A percentile compares a stretch with the other conserved stretches of the same genome.
phyloP scores from a whole-genome alignment of 2,329 filamentous ascomycete species.

The Daldinia sp. region DNA sequence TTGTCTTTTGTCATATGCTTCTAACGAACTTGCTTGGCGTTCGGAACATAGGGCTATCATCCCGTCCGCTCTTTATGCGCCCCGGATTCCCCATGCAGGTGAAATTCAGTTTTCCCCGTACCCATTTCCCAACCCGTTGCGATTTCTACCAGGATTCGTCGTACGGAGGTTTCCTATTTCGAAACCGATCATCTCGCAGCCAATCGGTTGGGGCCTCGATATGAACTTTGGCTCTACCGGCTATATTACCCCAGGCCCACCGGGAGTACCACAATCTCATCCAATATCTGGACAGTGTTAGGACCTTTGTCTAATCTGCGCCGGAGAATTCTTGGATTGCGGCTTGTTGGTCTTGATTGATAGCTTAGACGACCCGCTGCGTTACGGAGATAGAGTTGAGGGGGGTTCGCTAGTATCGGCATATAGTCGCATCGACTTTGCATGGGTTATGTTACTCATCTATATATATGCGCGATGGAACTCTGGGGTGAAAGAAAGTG shows the following conservation, averaged over 20 bases:
- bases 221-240: constrained; percentile 42
- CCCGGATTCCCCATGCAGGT: constrained; percentile 36
- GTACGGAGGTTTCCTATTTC: constrained; percentile 24
- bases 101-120: constrained; percentile 33
- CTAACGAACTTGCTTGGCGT: constrained; percentile 29
- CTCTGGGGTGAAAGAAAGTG: constrained; percentile 8
- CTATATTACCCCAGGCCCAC: constrained; percentile 43
- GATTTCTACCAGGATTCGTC: constrained; percentile 7
- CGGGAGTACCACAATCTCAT: constrained; percentile 22
- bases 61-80: constrained; percentile 33
- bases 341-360: constrained; percentile 12
- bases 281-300: constrained; percentile 26
- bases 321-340: constrained; percentile 25
- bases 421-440: constrained; percentile 23
- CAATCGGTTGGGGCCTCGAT: constrained; percentile 29
- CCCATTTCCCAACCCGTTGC: constrained; percentile 28
- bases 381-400: constrained; percentile 20
- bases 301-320: constrained; percentile 23
- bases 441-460: constrained; percentile 17
- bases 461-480: constrained; percentile 38
- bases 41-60: constrained; percentile 36
- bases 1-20: constrained; percentile 15
- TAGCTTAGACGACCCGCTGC: constrained; percentile 11
- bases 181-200: constrained; percentile 13
- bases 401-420: constrained; percentile 29